Conservation (phyloP, 805 yeast genomes). For the Kuraishia hungarica region DNA sequence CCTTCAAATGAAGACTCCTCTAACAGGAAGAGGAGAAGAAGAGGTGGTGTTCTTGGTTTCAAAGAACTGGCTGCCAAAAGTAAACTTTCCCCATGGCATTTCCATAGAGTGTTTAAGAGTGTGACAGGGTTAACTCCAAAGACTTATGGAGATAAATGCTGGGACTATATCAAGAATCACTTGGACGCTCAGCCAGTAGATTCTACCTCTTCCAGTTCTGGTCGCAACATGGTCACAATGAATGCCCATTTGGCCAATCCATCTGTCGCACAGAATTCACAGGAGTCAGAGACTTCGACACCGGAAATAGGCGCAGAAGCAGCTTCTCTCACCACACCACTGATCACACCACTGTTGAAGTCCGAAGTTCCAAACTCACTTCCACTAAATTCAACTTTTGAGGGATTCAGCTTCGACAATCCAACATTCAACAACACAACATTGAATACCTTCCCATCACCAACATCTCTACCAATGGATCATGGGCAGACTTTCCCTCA, state of each 20-base stretch:
- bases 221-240: slow-evolving; percentile 17
- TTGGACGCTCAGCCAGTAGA: slow-evolving; percentile 10
- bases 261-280: background rate
- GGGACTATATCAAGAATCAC: slow-evolving; percentile 40
- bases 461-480: background rate
- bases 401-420: background rate
- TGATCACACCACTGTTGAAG: background rate
- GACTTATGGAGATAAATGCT: slow-evolving; percentile 81
- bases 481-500: background rate
- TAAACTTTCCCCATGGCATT: slow-evolving; percentile 85
- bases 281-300: background rate
- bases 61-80: slow-evolving; percentile 83
- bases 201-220: slow-evolving; percentile 2
- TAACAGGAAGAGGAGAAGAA: slow-evolving; percentile 33
- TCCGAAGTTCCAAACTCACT: background rate
- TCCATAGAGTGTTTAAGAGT: slow-evolving; percentile 81
- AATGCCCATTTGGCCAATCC: slow-evolving; percentile 20
- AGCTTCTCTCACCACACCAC: background rate
- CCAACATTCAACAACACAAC: background rate
- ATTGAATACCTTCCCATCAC: background rate
- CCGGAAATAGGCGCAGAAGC: background rate
- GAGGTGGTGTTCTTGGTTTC: slow-evolving; percentile 77
- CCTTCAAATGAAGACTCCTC: background rate
- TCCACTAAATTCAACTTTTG: background rate
- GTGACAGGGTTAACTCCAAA: slow-evolving; percentile 85